Conservation (phyloP, 73 alveolate species). For the Paramecium primaurelia region DNA sequence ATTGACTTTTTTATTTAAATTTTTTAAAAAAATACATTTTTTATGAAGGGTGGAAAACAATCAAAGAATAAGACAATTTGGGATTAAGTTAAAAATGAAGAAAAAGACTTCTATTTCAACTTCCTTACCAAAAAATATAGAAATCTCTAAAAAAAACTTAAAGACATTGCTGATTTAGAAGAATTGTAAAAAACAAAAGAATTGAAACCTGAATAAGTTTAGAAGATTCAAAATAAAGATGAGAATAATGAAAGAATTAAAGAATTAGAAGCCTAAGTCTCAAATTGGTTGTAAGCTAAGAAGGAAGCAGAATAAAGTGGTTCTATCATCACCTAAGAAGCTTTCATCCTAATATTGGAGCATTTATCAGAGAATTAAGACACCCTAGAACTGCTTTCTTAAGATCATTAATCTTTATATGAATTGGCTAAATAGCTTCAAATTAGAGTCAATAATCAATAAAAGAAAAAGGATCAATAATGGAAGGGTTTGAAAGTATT, state of each 20-base stretch:
- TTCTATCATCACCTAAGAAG: background rate
- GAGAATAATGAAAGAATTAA: background rate
- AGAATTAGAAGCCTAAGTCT: background rate
- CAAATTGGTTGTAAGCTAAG: background rate
- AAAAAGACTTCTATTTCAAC: slow-evolving; percentile 1
- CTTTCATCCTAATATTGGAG: background rate
- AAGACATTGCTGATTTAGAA: slow-evolving; percentile 8
- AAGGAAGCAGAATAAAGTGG: background rate
- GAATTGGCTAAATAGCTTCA: slow-evolving; percentile 2
- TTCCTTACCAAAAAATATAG: background rate
- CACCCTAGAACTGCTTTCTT: background rate
- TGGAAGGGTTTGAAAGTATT: slow-evolving; percentile 1
- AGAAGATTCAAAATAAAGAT: background rate
- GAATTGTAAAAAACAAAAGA: slow-evolving; percentile 20
- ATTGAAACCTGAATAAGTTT: background rate
- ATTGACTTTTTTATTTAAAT: background rate
- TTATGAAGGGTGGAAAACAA: slow-evolving; percentile 29
- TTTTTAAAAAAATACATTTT: background rate
- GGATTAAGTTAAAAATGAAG: slow-evolving; percentile 13
- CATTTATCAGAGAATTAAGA: background rate
- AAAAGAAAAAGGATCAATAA: background rate
- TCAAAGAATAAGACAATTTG: background rate
- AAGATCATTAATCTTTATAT: background rate
- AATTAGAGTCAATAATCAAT: background rate
- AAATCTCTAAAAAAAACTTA: background rate